Conservation (phyloP, 2,329 filamentous ascomycete genomes). For the Epichloe gansuensis region DNA sequence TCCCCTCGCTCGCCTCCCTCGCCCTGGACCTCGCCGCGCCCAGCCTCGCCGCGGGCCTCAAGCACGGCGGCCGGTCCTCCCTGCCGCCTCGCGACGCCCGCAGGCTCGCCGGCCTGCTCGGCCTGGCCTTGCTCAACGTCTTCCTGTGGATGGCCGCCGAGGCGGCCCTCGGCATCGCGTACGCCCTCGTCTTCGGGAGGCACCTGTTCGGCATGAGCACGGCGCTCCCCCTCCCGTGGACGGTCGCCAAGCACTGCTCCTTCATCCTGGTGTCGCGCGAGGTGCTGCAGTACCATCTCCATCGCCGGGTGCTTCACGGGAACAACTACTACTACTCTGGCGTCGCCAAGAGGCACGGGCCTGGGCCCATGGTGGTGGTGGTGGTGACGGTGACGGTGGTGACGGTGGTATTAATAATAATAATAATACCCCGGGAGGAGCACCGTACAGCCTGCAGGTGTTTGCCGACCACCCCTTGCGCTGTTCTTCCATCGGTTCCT, state of each 20-base stretch:
- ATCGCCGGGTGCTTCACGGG: constrained; percentile 58
- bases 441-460: constrained; percentile 49
- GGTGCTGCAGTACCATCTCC: constrained; percentile 59
- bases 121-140: constrained; percentile 35
- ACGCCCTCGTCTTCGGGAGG: constrained; percentile 20
- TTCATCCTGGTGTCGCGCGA: constrained; percentile 36
- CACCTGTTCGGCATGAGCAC: constrained; percentile 37
- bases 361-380: constrained; percentile 35
- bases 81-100: constrained; percentile 33
- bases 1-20: constrained; percentile 62
- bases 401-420: too few relatives aligned
- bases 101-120: constrained; percentile 23
- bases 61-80: constrained; percentile 45
- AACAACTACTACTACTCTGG: constrained; percentile 9
- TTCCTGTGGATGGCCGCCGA: constrained; percentile 31
- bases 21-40: constrained; percentile 61
- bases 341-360: constrained; percentile 30
- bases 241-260: constrained; percentile 36
- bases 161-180: constrained; percentile 27
- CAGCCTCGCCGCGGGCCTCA: constrained; percentile 54
- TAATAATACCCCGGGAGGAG: constrained; percentile 29
- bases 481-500: constrained; percentile 51
- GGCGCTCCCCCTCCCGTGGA: constrained; percentile 40
- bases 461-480: constrained; percentile 55
- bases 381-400: too few relatives aligned